A percentile compares a stretch with the other conserved stretches of the same genome.
phyloP scores from a whole-genome alignment of 306 rosid species.

The Rubus idaeus region DNA sequence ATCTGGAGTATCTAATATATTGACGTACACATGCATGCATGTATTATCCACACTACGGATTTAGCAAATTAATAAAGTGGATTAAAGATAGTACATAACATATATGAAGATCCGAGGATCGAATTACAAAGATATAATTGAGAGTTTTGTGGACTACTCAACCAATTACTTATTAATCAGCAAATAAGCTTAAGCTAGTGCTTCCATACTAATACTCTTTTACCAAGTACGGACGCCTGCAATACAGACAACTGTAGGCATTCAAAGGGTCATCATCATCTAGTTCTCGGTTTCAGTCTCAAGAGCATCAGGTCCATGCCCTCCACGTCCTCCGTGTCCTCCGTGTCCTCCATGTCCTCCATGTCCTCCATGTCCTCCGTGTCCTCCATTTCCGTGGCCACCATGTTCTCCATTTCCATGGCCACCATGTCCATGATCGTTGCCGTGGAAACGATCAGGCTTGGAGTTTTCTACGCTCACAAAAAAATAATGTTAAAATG shows the following conservation, averaged over 20 bases:
- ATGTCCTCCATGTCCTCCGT: neutral
- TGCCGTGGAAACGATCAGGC: neutral
- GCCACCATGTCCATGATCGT: slow-evolving; percentile 1
- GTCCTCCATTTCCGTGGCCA: neutral
- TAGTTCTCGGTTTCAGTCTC: neutral
- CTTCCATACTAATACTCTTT: neutral
- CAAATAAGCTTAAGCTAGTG: neutral
- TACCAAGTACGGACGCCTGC: neutral
- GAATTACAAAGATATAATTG: neutral
- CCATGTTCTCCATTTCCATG: neutral
- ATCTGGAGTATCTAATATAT: no score
- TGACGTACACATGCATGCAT: no score
- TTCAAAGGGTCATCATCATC: neutral
- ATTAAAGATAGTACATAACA: no score
- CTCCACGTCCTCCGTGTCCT: neutral
- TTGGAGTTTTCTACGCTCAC: no score
- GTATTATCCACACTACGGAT: no score
- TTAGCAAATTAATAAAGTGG: no score
- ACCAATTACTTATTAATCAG: neutral
- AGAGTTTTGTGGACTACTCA: neutral
- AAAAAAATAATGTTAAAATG: no score
- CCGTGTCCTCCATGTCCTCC: neutral
- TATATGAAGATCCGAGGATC: no score
- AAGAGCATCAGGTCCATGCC: neutral
- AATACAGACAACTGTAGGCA: neutral